Evolutionary conservation across 495 filamentous ascomycete species (phyloP).

Genomic region (Annulohypoxylon maeteangense): DNA sequence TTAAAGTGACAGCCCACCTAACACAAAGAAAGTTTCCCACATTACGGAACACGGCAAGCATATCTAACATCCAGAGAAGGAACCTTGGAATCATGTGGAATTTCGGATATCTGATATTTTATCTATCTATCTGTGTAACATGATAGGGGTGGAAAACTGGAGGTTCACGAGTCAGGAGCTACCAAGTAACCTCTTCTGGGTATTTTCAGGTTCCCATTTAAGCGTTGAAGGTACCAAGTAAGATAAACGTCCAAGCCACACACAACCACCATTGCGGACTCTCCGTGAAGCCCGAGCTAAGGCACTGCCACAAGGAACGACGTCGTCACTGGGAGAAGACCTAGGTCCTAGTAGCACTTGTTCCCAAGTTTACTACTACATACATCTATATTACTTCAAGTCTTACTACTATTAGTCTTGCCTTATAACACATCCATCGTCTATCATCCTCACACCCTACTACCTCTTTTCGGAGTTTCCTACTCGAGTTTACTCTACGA

Average conservation of each 20-base stretch:
- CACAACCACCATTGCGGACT: slow-evolving; percentile 29
- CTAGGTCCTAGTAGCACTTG: not conserved
- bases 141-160: not conserved
- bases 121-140: slow-evolving; percentile 1
- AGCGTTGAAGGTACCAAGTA: not conserved
- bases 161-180: not conserved
- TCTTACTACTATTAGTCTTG: not conserved
- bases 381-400: not conserved
- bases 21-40: not conserved
- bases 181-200: not conserved
- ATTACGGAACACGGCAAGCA: slow-evolving; percentile 21
- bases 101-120: slow-evolving; percentile 6
- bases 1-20: not conserved
- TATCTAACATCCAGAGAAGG: not conserved
- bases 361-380: not conserved
- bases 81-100: slow-evolving; percentile 6
- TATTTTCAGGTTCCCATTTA: not conserved
- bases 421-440: not conserved
- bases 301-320: slow-evolving; percentile 48
- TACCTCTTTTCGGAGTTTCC: not conserved
- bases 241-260: slow-evolving; percentile 42
- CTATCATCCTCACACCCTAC: not conserved
- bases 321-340: slow-evolving; percentile 30
- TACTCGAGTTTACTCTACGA: not conserved
- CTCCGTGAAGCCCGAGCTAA: slow-evolving; percentile 27